Percentiles rank a stretch among this genome's conserved stretches.
These are phyloP conservation scores for Pestalotiopsis sp. DNA, from an alignment of 2,329 filamentous ascomycete genomes.

Conservation along the genomic window DNA sequence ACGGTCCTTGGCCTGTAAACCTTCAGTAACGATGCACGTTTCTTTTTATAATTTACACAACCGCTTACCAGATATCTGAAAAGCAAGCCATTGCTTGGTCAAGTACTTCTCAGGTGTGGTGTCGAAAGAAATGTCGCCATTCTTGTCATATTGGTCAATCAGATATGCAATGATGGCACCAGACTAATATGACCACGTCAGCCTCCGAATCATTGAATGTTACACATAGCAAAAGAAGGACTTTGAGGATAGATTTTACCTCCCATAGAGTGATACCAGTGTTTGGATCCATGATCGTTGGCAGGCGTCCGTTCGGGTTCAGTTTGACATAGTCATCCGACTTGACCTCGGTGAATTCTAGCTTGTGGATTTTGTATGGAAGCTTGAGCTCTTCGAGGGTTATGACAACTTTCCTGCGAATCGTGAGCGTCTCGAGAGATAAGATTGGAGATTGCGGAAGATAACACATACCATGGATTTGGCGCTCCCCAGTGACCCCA, in stretches of 20 bases:
- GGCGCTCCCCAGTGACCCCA: constrained; percentile 5
- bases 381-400: constrained; percentile 33
- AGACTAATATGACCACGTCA: constrained; percentile 21
- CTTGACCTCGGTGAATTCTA: constrained; percentile 26
- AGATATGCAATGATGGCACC: constrained; percentile 53
- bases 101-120: constrained; percentile 19
- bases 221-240: too few species aligned
- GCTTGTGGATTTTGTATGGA: constrained; percentile 24
- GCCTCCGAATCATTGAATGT: not conserved
- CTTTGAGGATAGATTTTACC: not conserved
- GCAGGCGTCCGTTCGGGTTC: constrained; percentile 37
- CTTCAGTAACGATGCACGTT: too few species aligned
- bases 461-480: not conserved
- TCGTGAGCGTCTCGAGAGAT: not conserved
- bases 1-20: constrained; percentile 48
- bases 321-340: constrained; percentile 24
- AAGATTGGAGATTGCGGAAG: not conserved
- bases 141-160: constrained; percentile 44
- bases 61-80: constrained; percentile 39
- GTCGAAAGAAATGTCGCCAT: constrained; percentile 33
- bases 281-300: constrained; percentile 38
- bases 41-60: too few species aligned
- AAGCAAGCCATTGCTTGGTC: constrained; percentile 46
- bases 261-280: constrained; percentile 50
- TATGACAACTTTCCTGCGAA: constrained; percentile 27